phyloP scores from a whole-genome alignment of 2,329 filamentous ascomycete genomes.

The Escovopsis sp. region DNA sequence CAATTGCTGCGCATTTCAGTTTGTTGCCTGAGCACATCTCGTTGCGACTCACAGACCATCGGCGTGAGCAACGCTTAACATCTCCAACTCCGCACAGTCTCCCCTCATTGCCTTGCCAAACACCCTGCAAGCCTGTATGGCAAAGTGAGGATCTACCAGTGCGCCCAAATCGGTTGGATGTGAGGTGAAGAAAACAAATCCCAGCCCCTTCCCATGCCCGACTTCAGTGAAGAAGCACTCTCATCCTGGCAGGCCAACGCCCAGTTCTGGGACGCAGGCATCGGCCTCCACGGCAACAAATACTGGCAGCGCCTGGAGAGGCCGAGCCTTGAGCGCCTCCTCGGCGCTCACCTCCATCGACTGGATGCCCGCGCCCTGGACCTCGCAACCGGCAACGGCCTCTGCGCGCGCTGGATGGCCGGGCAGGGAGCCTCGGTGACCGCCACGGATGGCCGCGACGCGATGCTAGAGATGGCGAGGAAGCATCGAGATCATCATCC shows the following conservation, averaged over 20 bases:
- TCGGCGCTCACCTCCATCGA: conserved; percentile 10
- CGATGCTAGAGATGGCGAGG: conserved; percentile 25
- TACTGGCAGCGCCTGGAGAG: conserved; percentile 29
- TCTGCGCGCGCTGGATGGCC: conserved; percentile 30
- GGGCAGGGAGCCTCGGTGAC: conserved; percentile 21
- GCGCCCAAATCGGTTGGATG: too few species aligned
- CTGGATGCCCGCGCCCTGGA: conserved; percentile 25
- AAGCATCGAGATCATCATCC: background rate
- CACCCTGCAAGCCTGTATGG: too few species aligned
- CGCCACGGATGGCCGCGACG: conserved; percentile 28
- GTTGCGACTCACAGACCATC: too few species aligned
- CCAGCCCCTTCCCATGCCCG: conserved; percentile 2
- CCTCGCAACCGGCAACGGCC: conserved; percentile 34
- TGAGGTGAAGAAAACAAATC: too few species aligned
- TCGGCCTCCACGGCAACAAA: conserved; percentile 27
- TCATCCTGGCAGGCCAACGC: conserved; percentile 28
- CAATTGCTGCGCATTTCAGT: too few species aligned
- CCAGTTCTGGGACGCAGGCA: conserved; percentile 24
- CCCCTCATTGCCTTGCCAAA: too few species aligned
- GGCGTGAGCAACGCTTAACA: too few species aligned
- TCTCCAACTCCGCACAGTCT: too few species aligned
- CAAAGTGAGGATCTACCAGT: too few species aligned
- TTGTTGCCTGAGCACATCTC: too few species aligned
- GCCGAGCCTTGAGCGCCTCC: conserved; percentile 24
- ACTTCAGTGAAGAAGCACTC: conserved; percentile 13